Evolutionary conservation across 2,329 filamentous ascomycete species (phyloP).

Genomic region (Arthroderma sp.): DNA sequence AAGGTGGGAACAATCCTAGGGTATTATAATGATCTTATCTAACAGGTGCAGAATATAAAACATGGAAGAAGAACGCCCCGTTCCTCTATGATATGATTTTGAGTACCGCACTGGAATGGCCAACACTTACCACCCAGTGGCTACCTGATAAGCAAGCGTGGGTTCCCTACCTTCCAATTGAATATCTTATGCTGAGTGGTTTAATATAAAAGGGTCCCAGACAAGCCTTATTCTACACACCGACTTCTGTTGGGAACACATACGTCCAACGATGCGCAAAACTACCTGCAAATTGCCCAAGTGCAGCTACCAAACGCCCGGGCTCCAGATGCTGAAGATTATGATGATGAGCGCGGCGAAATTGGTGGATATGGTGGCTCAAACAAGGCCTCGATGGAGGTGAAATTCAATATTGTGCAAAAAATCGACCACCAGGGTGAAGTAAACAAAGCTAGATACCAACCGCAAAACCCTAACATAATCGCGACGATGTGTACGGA

Average conservation of each 20-base stretch:
- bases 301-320: constrained; percentile 78
- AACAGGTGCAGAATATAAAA: constrained; percentile 77
- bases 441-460: constrained; percentile 96
- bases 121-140: constrained; percentile 95
- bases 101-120: constrained; percentile 91
- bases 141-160: constrained; percentile 82
- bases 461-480: constrained; percentile 92
- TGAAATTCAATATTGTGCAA: constrained; percentile 86
- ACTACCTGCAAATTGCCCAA: constrained; percentile 90
- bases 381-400: constrained; percentile 53
- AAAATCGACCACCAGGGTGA: constrained; percentile 94
- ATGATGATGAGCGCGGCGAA: constrained; percentile 83
- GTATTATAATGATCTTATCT: background rate
- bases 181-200: background rate
- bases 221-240: constrained; percentile 77
- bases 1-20: constrained; percentile 42
- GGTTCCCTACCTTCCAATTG: constrained; percentile 12
- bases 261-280: constrained; percentile 70
- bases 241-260: constrained; percentile 88
- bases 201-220: constrained; percentile 45
- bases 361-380: constrained; percentile 74
- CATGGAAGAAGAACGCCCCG: constrained; percentile 98
- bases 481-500: constrained; percentile 88
- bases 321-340: constrained; percentile 58
- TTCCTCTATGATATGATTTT: constrained; percentile 98